Evolutionary conservation across 192 early-diverging fungal genomes (phyloP).

Genomic region (Backusella mclennaniae): DNA sequence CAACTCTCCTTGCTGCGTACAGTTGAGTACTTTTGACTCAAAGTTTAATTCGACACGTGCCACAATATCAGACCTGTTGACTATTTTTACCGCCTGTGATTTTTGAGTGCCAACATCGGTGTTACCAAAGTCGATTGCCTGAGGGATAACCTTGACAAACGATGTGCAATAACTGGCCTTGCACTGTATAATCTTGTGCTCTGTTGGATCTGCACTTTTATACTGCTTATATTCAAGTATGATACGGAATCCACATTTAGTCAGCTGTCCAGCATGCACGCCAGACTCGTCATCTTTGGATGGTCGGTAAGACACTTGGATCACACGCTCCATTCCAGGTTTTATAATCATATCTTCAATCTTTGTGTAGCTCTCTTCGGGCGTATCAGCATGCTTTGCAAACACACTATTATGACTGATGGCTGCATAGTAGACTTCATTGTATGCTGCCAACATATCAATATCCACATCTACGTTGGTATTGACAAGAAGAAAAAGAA

Average conservation of each 20-base stretch:
- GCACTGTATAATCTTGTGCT: constrained; percentile 83
- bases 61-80: constrained; percentile 82
- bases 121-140: constrained; percentile 88
- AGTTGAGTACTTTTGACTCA: constrained; percentile 89
- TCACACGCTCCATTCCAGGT: constrained; percentile 76
- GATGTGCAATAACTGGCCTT: constrained; percentile 89
- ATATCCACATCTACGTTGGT: background rate
- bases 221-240: constrained; percentile 57
- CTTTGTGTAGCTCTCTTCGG: constrained; percentile 39
- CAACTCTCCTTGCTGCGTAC: constrained; percentile 59
- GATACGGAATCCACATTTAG: constrained; percentile 66
- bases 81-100: constrained; percentile 73
- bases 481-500: background rate
- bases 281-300: constrained; percentile 56
- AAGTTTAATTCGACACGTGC: constrained; percentile 77
- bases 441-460: constrained; percentile 11
- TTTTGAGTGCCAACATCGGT: constrained; percentile 94
- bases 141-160: constrained; percentile 81
- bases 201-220: constrained; percentile 40
- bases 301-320: constrained; percentile 79
- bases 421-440: background rate
- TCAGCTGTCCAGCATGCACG: constrained; percentile 69
- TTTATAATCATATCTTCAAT: constrained; percentile 87
- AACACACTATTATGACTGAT: background rate
- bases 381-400: background rate